These are phyloP conservation scores for Phylloporus gajari DNA, from an alignment of 1,284 basidiomycete species.

Conservation along the genomic window DNA sequence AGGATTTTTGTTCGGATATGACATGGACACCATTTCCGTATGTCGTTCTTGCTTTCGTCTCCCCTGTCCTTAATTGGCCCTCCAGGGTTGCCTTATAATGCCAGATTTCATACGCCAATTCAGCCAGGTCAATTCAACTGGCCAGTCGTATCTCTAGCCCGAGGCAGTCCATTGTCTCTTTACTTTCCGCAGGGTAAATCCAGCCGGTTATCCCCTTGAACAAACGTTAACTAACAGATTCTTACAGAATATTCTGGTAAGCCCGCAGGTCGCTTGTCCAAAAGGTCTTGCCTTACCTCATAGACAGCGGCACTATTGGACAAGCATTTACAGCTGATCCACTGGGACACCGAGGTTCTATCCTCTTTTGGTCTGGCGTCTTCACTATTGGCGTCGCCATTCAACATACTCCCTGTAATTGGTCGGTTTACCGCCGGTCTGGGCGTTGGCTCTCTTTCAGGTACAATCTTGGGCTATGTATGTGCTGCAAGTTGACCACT, in stretches of 20 bases:
- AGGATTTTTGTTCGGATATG: conserved; percentile 75
- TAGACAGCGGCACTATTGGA: conserved; percentile 67
- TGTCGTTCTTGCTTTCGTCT: conserved; percentile 13
- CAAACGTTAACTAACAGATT: not conserved
- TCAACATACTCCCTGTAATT: too few species aligned
- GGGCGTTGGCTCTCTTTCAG: conserved; percentile 82
- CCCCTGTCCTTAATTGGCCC: not conserved
- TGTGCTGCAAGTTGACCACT: not conserved
- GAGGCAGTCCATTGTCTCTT: conserved; percentile 79
- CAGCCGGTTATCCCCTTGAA: not conserved
- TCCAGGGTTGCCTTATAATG: conserved; percentile 83
- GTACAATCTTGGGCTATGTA: conserved; percentile 52
- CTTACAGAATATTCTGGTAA: conserved; percentile 67
- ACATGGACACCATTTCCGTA: conserved; percentile 75
- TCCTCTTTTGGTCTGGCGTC: conserved; percentile 80
- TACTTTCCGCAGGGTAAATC: conserved; percentile 77
- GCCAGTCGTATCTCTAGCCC: conserved; percentile 63
- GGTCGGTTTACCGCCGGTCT: conserved; percentile 78
- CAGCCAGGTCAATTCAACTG: conserved; percentile 63
- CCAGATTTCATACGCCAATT: conserved; percentile 78
- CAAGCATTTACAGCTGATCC: conserved; percentile 83
- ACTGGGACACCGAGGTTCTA: conserved; percentile 76
- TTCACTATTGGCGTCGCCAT: conserved; percentile 79
- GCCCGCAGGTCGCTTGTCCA: conserved; percentile 20
- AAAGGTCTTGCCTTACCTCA: conserved; percentile 15